A percentile compares a stretch with the other conserved stretches of the same genome.
Evolutionary conservation across 768 basidiomycete genomes (phyloP).

Genomic region (Fomitopsis serialis): DNA sequence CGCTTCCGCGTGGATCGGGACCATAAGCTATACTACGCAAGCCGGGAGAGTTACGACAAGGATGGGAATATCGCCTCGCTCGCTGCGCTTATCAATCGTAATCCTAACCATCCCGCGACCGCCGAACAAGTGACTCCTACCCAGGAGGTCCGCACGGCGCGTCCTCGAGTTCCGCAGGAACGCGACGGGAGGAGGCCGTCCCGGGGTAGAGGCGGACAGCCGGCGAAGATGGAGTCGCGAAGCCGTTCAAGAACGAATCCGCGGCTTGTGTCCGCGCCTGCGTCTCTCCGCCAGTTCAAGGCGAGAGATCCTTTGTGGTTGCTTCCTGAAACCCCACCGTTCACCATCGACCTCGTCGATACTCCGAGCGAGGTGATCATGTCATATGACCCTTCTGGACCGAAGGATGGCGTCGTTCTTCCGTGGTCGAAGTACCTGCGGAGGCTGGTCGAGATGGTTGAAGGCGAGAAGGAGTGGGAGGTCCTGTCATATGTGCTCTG

Average conservation of each 20-base stretch:
- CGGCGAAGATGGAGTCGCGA: conserved; percentile 44
- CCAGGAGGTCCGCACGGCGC: conserved; percentile 37
- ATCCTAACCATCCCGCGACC: conserved; percentile 20
- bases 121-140: conserved; percentile 22
- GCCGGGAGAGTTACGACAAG: conserved; percentile 41
- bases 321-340: conserved; percentile 60
- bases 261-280: conserved; percentile 21
- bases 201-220: conserved; percentile 42
- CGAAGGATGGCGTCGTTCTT: conserved; percentile 41
- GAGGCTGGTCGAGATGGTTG: conserved; percentile 58
- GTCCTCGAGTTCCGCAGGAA: conserved; percentile 45
- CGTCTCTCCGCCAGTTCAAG: conserved; percentile 21
- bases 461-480: conserved; percentile 85
- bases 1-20: conserved; percentile 86
- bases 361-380: conserved; percentile 63
- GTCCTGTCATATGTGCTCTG: conserved; percentile 87
- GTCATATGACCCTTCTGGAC: conserved; percentile 53
- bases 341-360: conserved; percentile 47
- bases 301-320: conserved; percentile 55
- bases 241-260: conserved; percentile 55
- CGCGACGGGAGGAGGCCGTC: conserved; percentile 46
- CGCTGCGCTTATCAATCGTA: conserved; percentile 58
- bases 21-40: conserved; percentile 74
- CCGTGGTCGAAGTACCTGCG: conserved; percentile 72
- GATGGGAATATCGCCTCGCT: conserved; percentile 54